Evolutionary conservation across 2,329 filamentous ascomycete species (phyloP).

Genomic region (Dactylella cylindrospora): DNA sequence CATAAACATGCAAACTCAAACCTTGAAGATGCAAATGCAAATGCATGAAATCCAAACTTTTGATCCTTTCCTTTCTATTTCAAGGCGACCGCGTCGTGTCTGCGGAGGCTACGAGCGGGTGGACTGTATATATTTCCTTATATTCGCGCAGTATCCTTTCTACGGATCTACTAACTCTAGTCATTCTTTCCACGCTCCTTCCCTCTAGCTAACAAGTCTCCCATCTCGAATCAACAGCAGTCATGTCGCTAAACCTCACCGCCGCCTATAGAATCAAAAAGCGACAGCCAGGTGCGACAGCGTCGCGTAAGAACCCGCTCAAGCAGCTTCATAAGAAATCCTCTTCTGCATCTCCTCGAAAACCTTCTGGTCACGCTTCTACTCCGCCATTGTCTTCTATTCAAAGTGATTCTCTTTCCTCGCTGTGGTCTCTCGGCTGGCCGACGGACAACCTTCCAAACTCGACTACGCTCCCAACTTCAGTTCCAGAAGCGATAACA

Average conservation of each 20-base stretch:
- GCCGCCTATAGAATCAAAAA: conserved; percentile 22
- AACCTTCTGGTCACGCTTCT: too few relatives aligned
- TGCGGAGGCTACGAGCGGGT: too few relatives aligned
- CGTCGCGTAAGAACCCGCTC: conserved; percentile 29
- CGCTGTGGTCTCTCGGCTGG: conserved; percentile 20
- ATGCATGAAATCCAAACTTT: too few relatives aligned
- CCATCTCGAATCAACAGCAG: neutral
- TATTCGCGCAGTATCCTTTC: too few relatives aligned
- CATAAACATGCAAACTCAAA: too few relatives aligned
- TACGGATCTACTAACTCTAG: too few relatives aligned
- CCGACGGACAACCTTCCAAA: conserved; percentile 1
- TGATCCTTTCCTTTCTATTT: too few relatives aligned
- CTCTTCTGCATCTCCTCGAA: conserved; percentile 9
- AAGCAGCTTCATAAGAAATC: conserved; percentile 29
- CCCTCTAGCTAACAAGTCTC: too few relatives aligned
- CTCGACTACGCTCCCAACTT: conserved; percentile 6
- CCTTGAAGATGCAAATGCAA: too few relatives aligned
- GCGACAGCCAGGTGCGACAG: conserved; percentile 8
- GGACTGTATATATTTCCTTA: too few relatives aligned
- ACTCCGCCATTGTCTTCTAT: conserved; percentile 1
- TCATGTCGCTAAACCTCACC: conserved; percentile 20
- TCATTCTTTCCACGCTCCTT: too few relatives aligned
- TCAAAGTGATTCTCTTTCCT: neutral
- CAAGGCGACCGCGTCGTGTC: too few relatives aligned
- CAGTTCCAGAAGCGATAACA: conserved; percentile 23